Evolutionary conservation across 345 rosid genomes (phyloP).

Genomic region (Eucalyptus dawsonii): DNA sequence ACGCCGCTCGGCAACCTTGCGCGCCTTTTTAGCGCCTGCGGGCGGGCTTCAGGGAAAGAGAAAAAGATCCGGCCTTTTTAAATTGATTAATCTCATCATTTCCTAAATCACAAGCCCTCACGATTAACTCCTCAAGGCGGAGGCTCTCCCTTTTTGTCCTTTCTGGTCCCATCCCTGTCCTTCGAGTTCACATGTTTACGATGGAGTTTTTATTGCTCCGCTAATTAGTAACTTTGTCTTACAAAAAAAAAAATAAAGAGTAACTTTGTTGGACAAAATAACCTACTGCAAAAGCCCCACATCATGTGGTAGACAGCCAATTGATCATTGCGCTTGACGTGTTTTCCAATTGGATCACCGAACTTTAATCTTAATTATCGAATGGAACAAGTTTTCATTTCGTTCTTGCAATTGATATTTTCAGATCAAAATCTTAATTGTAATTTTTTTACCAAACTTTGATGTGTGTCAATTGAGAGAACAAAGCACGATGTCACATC

Average conservation of each 20-base stretch:
- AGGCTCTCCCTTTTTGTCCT: background rate
- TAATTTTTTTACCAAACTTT: no score
- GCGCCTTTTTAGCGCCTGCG: background rate
- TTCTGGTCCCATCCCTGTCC: background rate
- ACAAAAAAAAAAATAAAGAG: no score
- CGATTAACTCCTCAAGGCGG: background rate
- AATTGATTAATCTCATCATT: background rate
- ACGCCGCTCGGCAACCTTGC: background rate
- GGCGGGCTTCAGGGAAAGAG: background rate
- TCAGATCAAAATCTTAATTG: background rate
- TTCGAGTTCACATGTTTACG: background rate
- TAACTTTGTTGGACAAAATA: background rate
- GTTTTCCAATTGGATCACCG: background rate
- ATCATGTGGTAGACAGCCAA: background rate
- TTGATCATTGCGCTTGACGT: fast-evolving
- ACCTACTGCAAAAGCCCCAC: fast-evolving
- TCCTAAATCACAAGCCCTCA: background rate
- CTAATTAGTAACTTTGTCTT: background rate
- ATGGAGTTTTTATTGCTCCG: background rate
- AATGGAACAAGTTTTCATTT: fast-evolving
- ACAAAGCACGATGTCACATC: no score
- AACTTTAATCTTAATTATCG: fast-evolving
- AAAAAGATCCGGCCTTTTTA: background rate
- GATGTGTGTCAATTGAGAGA: fast-evolving
- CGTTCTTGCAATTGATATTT: background rate